Evolutionary conservation across 2,329 filamentous ascomycete species (phyloP), one percentile per base, ranked within the genome.

Genomic region (Fusarium praegraminearum): DNA sequence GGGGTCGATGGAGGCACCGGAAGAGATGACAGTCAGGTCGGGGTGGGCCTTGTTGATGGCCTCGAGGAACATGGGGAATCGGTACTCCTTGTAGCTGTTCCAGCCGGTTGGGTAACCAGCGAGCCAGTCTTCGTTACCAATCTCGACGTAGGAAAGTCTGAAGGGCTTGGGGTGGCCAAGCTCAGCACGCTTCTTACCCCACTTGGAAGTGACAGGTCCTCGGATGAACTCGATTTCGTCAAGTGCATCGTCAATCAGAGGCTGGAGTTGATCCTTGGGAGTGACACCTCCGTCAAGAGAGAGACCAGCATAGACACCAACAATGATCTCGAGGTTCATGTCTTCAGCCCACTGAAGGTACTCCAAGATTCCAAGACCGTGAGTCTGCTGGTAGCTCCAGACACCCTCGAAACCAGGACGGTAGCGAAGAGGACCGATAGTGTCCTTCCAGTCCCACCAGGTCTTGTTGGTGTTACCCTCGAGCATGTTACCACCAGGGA

Each of bases 51-150:
- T 79, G 45, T 80, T 83, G 77, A 91, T 88, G 18, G 88, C 89
- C 40, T 88, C 77, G 65, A 89, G 82, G 77, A 91, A 89, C 70
- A 83, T 79, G 7, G 83, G 81, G 75, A 90, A 90, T 6, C 89
- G 85, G 69, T 86, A 86, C 61, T 86, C 83, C 51, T 83, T 81
- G 72, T 84, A 86, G 8, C 84, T 82, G 3, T 82, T 77, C 75
- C 81, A 84, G 7, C 85, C 82, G 0, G 74, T 72, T 3, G 82
- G 80, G 7, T 83, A 85, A 5, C 83, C 82, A 28, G 82, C 83
- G 6, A 90, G 83, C 81, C 86, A 87, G 71, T 92, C 90, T 75
- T 92, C 90, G 75, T 92, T 91, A 62, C 90, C 90, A 44, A 91
- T 79, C 77, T 91, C 90, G 57, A 91, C 86, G 70, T 86, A 89